These are phyloP conservation scores for Stenogyne calaminthoides DNA, from an alignment of 305 asterid genomes.

Conservation along the genomic window DNA sequence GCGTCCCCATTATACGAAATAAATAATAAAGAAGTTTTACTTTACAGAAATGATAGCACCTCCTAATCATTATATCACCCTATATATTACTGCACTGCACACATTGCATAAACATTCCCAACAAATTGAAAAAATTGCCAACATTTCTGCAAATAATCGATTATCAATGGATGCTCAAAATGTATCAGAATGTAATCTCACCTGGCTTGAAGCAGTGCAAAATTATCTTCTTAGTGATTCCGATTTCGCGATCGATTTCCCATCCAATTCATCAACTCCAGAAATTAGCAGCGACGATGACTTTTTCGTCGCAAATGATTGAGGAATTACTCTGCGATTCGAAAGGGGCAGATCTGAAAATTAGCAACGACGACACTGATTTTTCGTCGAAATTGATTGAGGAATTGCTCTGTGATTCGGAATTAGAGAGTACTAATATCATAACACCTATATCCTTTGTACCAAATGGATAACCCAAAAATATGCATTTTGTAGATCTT, in stretches of 20 bases:
- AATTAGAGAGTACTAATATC: no score
- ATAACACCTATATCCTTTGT: no score
- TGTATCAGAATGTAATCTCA: constrained; percentile 9
- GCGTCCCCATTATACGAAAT: not conserved
- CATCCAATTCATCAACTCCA: not conserved
- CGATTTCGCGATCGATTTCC: constrained; percentile 16
- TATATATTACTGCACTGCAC: not conserved
- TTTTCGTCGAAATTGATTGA: no score
- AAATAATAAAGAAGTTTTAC: not conserved
- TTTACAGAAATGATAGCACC: not conserved
- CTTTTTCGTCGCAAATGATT: no score
- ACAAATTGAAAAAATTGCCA: not conserved
- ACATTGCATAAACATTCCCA: not conserved
- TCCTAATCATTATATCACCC: not conserved
- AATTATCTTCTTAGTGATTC: constrained; percentile 27
- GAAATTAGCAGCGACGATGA: not conserved
- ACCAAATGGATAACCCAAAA: no score
- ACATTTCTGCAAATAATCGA: not conserved
- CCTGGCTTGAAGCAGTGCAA: constrained; percentile 27
- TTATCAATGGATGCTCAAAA: constrained; percentile 21
- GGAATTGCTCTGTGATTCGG: no score
- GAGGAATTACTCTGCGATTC: no score
- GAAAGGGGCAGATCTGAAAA: no score
- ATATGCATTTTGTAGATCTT: no score
- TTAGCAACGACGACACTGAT: no score